Conservation (phyloP, 2,329 filamentous ascomycete species). For the Lecanicillium sp. region DNA sequence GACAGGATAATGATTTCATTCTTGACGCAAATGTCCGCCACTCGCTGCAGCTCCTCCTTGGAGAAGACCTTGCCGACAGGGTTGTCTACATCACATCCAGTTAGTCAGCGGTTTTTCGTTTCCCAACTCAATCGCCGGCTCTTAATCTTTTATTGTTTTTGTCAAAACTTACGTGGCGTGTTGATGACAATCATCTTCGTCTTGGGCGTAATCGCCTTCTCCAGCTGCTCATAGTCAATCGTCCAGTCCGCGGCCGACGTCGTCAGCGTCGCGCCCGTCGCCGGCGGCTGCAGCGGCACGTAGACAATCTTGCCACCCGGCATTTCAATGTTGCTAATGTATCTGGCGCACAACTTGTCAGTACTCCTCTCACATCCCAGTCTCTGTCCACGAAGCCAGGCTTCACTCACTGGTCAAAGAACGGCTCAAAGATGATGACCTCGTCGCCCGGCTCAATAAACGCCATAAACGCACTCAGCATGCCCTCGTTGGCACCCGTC, state of each 20-base stretch:
- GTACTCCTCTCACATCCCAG: no score
- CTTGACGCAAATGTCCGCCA: constrained; percentile 85
- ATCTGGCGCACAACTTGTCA: constrained; percentile 33
- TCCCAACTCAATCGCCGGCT: neutral
- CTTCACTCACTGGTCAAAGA: constrained; percentile 77
- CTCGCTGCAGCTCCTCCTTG: constrained; percentile 70
- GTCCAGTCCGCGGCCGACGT: constrained; percentile 84
- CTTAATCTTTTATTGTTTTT: constrained; percentile 7
- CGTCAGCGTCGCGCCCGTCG: constrained; percentile 68
- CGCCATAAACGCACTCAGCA: constrained; percentile 96
- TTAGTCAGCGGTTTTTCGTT: constrained; percentile 7
- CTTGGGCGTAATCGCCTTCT: constrained; percentile 70
- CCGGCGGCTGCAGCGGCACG: constrained; percentile 86
- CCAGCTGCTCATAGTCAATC: constrained; percentile 75
- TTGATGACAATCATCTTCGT: constrained; percentile 97
- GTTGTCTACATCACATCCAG: constrained; percentile 53
- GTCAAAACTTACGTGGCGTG: constrained; percentile 47
- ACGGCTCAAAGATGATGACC: constrained; percentile 96
- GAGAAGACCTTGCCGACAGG: constrained; percentile 95
- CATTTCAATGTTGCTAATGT: constrained; percentile 99
- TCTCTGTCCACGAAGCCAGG: neutral
- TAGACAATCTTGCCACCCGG: constrained; percentile 91
- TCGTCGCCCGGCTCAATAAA: constrained; percentile 94
- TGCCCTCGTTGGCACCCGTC: constrained; percentile 82
- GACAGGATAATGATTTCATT: constrained; percentile 90